Evolutionary conservation across 139 green algal species (phyloP).

Genomic region (Helicosporidium sp.): DNA sequence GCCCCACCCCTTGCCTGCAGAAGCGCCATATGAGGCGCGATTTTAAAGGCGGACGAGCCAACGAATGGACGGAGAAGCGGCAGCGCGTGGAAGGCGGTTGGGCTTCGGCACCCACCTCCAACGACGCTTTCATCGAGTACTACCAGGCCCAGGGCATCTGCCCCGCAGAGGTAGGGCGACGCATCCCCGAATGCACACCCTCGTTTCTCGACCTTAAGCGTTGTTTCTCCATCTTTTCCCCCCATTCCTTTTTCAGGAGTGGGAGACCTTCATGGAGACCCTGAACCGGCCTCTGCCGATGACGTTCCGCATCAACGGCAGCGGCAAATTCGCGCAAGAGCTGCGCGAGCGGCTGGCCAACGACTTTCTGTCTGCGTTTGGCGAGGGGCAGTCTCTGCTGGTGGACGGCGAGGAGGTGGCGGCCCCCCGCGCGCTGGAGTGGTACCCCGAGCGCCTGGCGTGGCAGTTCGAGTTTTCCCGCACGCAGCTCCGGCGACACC

Average conservation of each 20-base stretch:
- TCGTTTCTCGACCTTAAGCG: too few relatives aligned
- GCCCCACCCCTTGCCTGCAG: slow-evolving; percentile 3
- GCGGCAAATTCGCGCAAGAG: slow-evolving; percentile 50
- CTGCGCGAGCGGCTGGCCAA: slow-evolving; percentile 47
- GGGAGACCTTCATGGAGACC: slow-evolving; percentile 59
- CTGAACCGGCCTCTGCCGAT: slow-evolving; percentile 64
- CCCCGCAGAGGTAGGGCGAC: slow-evolving; percentile 6
- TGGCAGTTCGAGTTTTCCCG: slow-evolving; percentile 81
- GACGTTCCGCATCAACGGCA: slow-evolving; percentile 95
- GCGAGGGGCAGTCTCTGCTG: slow-evolving; percentile 4
- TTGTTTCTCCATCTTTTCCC: too few relatives aligned
- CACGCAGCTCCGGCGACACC: slow-evolving; percentile 52
- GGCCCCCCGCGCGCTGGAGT: slow-evolving; percentile 52
- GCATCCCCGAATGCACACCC: neutral
- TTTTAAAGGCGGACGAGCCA: slow-evolving; percentile 13
- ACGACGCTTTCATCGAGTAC: slow-evolving; percentile 43
- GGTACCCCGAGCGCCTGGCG: slow-evolving; percentile 83
- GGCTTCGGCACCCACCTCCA: slow-evolving; percentile 1
- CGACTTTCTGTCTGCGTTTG: slow-evolving; percentile 50
- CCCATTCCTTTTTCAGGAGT: slow-evolving; percentile 62
- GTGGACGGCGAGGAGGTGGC: slow-evolving; percentile 35
- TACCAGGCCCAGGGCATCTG: slow-evolving; percentile 36
- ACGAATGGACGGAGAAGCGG: slow-evolving; percentile 19
- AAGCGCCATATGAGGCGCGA: slow-evolving; percentile 13
- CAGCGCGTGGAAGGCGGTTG: slow-evolving; percentile 3